Base-by-base conservation (phyloP, 768 basidiomycete species). In the Kwoniella mangroviensis region DNA sequence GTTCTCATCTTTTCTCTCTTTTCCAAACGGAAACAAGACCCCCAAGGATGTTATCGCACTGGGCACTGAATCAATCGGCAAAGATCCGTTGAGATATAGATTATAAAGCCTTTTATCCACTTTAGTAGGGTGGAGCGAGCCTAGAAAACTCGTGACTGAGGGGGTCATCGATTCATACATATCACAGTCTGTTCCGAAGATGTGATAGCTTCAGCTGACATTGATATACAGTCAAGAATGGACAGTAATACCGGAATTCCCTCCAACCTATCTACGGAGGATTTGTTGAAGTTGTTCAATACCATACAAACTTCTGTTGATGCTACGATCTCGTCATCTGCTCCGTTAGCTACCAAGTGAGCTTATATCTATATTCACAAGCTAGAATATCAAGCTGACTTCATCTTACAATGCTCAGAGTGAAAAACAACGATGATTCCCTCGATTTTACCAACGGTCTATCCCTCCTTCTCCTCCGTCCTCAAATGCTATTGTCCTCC, bases 381-480 rank as follows among this genome's bases (percentile, higher is more conserved):
- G 42, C 21, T 24, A 22, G 54, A 43, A 1, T 17, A 45, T 26
- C 40, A 24, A 40, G 55, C 40, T 45, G 26, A 43, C 26, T 26
- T 45, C 34, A 45, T 66, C 49, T 12, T 43, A 49, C 45, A 4
- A 19, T 13, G 12, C 13, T 55, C 71, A 74, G 79, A 69, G 65
- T 65, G 17, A 67, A 70, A 61, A 65, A 60, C 24, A 13, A 64
- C 19, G 74, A 76, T 57, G 26, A 67, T 22, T 72, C 75, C 9
- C 71, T 78, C 21, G 79, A 82, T 34, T 74, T 76, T 63, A 63
- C 72, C 7, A 54, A 68, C 40, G 97, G 97, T 49, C 93, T 99
- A 70, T 98, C 97, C 0, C 86, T 99, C 4, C 86, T 99, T 24
- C 91, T 92, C 12, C 84, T 94, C 60, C 95, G 97, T 84, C 91